Percentiles rank a stretch among this genome's conserved stretches.
phyloP scores from a whole-genome alignment of 345 rosid species.

The Bruguiera gymnorhiza region DNA sequence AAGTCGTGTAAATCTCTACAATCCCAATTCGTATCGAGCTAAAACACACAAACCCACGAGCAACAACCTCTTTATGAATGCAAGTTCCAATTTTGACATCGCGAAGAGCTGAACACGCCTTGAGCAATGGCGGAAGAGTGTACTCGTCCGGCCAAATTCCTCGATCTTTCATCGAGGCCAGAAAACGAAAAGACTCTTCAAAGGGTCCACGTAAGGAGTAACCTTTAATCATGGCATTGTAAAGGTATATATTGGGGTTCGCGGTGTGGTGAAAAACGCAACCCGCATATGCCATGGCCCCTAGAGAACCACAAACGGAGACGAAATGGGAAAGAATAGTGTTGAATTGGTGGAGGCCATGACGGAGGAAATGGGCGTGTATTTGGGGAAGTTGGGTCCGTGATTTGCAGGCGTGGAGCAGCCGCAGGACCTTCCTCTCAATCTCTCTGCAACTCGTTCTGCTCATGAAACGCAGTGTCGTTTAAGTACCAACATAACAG shows the following conservation, averaged over 20 bases:
- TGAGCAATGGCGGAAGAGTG: conserved; percentile 66
- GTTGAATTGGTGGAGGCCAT: conserved; percentile 50
- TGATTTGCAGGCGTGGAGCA: conserved; percentile 58
- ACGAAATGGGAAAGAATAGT: conserved; percentile 63
- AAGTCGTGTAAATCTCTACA: conserved; percentile 44
- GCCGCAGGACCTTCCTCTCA: conserved; percentile 52
- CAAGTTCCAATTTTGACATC: conserved; percentile 40
- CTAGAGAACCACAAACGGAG: conserved; percentile 58
- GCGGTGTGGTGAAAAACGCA: conserved; percentile 40
- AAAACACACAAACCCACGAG: conserved; percentile 44
- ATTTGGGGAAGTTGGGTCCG: conserved; percentile 55
- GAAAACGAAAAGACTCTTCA: conserved; percentile 42
- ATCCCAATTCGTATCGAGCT: conserved; percentile 52
- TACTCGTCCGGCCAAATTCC: conserved; percentile 68
- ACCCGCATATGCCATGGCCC: conserved; percentile 43
- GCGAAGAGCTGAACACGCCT: conserved; percentile 45
- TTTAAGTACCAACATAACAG: too few relatives aligned
- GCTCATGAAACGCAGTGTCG: not conserved
- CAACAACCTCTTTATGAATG: conserved; percentile 52
- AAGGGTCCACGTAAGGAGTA: conserved; percentile 50
- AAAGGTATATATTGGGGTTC: conserved; percentile 51
- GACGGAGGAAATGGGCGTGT: conserved; percentile 67
- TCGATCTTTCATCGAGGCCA: conserved; percentile 44
- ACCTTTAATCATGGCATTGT: conserved; percentile 64
- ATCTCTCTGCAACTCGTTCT: conserved; percentile 26